Evolutionary conservation across 805 yeast species (phyloP).

Genomic region (Lipomyces starkeyi): DNA sequence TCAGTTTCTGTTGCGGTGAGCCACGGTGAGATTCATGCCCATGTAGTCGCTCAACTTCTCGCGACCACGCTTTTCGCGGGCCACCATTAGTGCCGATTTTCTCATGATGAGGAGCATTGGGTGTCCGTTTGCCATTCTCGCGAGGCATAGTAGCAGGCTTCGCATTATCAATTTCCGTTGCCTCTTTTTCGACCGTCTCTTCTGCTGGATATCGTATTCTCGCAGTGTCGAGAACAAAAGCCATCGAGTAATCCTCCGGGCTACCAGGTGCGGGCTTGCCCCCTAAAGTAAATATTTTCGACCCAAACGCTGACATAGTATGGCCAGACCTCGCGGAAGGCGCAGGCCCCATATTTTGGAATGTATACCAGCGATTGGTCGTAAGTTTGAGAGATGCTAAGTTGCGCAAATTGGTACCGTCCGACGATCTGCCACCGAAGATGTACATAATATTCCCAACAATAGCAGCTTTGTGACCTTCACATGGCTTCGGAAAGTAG

Average conservation of each 20-base stretch:
- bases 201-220: constrained; percentile 53
- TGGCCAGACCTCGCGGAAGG: constrained; percentile 94
- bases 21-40: background rate
- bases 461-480: constrained; percentile 87
- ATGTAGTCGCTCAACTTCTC: background rate
- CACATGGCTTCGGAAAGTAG: constrained; percentile 79
- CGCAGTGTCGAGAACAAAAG: constrained; percentile 67
- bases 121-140: background rate
- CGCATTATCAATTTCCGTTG: background rate
- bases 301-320: constrained; percentile 73
- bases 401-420: constrained; percentile 69
- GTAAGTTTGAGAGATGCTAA: constrained; percentile 78
- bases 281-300: constrained; percentile 84
- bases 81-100: background rate
- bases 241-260: constrained; percentile 55
- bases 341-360: constrained; percentile 57
- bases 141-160: background rate
- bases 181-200: constrained; percentile 22
- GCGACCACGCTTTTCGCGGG: background rate
- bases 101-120: constrained; percentile 2
- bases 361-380: constrained; percentile 72
- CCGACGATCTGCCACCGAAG: constrained; percentile 84
- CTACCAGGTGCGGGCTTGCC: constrained; percentile 71
- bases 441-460: constrained; percentile 80
- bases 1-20: background rate